phyloP scores from a whole-genome alignment of 768 basidiomycete species.

The Clitopilus hobsonii region DNA sequence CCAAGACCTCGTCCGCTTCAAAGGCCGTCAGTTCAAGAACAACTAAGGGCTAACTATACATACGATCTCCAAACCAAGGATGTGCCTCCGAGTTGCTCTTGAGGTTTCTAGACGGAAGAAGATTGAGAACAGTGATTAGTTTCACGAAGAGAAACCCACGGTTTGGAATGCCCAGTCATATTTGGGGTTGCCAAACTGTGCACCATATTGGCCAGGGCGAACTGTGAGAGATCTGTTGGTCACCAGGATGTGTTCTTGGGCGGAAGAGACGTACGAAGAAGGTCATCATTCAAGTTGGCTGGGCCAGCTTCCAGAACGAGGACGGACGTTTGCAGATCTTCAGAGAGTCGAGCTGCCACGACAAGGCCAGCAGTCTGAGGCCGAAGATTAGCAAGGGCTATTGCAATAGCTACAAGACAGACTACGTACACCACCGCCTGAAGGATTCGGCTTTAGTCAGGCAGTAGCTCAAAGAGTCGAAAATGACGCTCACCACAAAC shows the following conservation, averaged over 20 bases:
- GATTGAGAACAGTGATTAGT: too few relatives aligned
- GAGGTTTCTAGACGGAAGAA: conserved; percentile 7
- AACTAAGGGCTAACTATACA: conserved; percentile 1
- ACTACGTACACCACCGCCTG: conserved; percentile 1
- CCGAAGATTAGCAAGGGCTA: background rate
- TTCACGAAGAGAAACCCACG: conserved; percentile 2
- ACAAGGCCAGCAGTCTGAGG: conserved; percentile 12
- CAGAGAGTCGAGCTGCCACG: conserved; percentile 11
- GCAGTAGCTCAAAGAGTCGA: background rate
- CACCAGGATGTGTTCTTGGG: background rate
- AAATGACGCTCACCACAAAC: conserved; percentile 6
- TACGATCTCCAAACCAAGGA: conserved; percentile 8
- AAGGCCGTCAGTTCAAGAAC: background rate
- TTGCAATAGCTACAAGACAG: background rate
- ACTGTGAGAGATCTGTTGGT: background rate
- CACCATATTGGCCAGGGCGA: conserved; percentile 7
- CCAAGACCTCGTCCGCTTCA: conserved; percentile 16
- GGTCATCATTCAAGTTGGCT: conserved; percentile 8
- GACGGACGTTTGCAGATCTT: conserved; percentile 9
- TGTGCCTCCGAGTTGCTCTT: conserved; percentile 6
- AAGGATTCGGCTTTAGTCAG: background rate
- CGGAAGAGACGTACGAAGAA: conserved; percentile 1
- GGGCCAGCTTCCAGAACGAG: conserved; percentile 14
- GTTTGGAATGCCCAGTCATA: conserved; percentile 19
- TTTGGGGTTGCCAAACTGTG: conserved; percentile 11